Evolutionary conservation across 208 protist genomes (phyloP), one percentile per base, ranked within the genome.

Genomic region (Leishmania aethiopica): DNA sequence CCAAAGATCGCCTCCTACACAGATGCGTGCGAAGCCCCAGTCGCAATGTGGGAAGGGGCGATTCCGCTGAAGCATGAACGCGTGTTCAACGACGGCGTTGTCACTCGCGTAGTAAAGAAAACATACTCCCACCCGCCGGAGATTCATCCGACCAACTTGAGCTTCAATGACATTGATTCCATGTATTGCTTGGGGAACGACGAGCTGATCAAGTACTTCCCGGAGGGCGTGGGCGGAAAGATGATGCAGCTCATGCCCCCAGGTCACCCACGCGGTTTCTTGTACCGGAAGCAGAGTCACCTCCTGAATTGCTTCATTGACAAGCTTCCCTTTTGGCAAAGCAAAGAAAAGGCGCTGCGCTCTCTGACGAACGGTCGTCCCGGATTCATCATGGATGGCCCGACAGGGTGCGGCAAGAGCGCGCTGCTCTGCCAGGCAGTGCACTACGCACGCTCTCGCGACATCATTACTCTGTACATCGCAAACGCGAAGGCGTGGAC

Each of bases 181-280:
- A 95, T 98, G 90, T 98, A 98, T 81, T 97, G 96, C 82, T 89
- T 98, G 57, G 92, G 93, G 35, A 97, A 98, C 79, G 93, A 96
- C 75, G 93, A 97, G 66, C 87, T 98, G 32, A 88, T 94, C 11
- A 81, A 83, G 66, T 94, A 90, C 79, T 98, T 96, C 77, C 96
- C 94, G 28, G 94, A 98, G 81, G 96, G 96, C 15, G 84, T 98
- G 8, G 93, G 94, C 22, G 96, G 96, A 3, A 96, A 96, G 78
- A 91, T 98, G 42, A 94, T 96, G 92, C 94, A 98, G 86, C 79
- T 95, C 80, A 97, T 98, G 94, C 93, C 94, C 1, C 96, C 96
- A 22, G 88, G 93, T 0, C 96, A 98, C 80, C 96, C 96, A 8
- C 90, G 96, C 60, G 94, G 96, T 1, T 98, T 98, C 81, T 83